phyloP scores from a whole-genome alignment of 176 grass and related monocot genomes.

The Hsuehochloa calcarea region DNA sequence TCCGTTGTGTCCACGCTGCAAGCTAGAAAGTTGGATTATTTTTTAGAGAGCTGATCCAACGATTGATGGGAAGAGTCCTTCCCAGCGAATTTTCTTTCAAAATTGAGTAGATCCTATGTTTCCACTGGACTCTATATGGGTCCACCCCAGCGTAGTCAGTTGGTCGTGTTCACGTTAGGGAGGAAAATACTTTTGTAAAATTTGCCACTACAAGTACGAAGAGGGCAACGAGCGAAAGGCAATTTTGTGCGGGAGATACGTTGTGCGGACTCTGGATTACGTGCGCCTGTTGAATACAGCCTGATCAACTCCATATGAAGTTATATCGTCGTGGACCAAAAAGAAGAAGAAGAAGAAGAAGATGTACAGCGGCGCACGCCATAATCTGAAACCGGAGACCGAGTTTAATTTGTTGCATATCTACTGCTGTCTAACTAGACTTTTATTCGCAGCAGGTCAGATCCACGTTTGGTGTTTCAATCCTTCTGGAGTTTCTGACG shows the following conservation, averaged over 20 bases:
- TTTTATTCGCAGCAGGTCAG: neutral
- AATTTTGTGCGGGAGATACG: neutral
- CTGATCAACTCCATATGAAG: neutral
- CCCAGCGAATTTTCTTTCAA: no score
- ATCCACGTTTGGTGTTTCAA: neutral
- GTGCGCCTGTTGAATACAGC: neutral
- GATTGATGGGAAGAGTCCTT: no score
- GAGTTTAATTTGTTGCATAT: neutral
- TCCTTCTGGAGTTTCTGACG: neutral
- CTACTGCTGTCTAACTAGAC: neutral
- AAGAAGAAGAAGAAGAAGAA: no score
- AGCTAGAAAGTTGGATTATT: no score
- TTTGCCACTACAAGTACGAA: neutral
- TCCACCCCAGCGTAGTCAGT: no score
- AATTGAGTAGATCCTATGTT: no score
- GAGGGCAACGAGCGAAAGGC: neutral
- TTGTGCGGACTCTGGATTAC: neutral
- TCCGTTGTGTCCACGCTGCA: no score
- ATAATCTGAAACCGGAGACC: neutral
- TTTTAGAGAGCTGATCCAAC: no score
- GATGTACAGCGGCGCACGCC: neutral
- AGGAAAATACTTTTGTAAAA: neutral
- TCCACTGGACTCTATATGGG: no score
- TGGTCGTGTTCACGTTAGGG: neutral
- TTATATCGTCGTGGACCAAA: neutral